Conservation (phyloP, 768 basidiomycete species). For the Rhodotorula kratochvilovae region DNA sequence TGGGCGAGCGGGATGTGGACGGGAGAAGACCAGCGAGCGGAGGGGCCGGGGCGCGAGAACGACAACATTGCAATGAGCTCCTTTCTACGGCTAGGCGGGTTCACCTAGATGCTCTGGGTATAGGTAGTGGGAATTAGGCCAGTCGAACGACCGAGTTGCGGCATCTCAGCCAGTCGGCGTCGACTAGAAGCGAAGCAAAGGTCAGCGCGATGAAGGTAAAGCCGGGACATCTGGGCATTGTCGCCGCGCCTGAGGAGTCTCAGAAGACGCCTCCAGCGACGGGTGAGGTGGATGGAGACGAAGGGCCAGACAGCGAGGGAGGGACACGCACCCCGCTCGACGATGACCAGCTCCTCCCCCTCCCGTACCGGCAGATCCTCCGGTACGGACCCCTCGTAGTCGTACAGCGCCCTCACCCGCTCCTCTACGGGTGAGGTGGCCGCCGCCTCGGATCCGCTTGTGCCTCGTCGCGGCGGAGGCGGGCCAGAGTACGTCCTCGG, state of each 20-base stretch:
- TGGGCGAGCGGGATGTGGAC: background rate
- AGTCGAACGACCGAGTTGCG: background rate
- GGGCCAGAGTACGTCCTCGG: background rate
- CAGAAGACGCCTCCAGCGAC: background rate
- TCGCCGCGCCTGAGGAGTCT: background rate
- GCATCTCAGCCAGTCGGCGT: conserved; percentile 5
- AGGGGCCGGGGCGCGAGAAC: background rate
- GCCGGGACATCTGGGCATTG: no score
- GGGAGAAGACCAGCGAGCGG: background rate
- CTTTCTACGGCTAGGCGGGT: no score
- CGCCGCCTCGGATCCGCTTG: background rate
- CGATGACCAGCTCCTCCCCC: conserved; percentile 15
- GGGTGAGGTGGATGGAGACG: no score
- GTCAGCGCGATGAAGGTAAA: no score
- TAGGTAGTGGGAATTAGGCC: no score
- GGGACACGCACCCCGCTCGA: conserved; percentile 15
- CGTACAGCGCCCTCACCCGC: conserved; percentile 13
- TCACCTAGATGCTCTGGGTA: no score
- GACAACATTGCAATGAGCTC: no score
- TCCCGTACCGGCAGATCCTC: conserved; percentile 19
- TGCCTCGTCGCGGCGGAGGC: conserved; percentile 10
- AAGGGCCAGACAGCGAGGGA: background rate
- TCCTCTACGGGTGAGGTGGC: background rate
- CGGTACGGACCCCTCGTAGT: conserved; percentile 15
- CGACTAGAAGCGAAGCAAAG: background rate